Base-by-base conservation (phyloP, 257 asterid genomes). In the Haberlea rhodopensis region DNA sequence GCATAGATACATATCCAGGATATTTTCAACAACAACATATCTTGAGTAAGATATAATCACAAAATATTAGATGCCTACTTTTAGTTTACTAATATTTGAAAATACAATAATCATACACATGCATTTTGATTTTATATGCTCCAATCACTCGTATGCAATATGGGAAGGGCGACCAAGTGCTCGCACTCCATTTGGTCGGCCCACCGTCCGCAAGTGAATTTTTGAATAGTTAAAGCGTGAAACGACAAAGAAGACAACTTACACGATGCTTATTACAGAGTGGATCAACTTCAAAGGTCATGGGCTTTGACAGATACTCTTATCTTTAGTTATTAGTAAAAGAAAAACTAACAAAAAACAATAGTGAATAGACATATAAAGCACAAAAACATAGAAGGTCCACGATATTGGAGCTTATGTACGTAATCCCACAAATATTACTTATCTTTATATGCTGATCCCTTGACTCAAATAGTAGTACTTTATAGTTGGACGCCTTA, bases 261-360 rank as follows among this genome's bases (percentile, higher is more conserved):
- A 23, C 53, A 65, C 24, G 54, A 53, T 65, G 53, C 70, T 31
- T 18, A 22, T 31, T 31, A 7, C 34, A 31, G 34, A 31, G 22
- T 27, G 53, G 13, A 40, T 34, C 53, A 34, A 40, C 26, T 37
- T 60, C 65, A 27, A 64, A 31, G 51, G 13, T 29, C 8, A 20
- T 21, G 60, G 23, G 15, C 52, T 16, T 29, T 16, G 22, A 43
- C 40, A 32, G 32, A 23, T 54, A 7, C 51, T 65, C 40, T n/a
- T 0, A 31, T 65, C 28, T 31, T 22, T 8, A 29, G 24, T 49
- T 16, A 19, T 28, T 29, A 53, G 61, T 53, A 26, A 48, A 29
- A 22, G n/a, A 59, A 53, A 31, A 65, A 51, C 11, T 5, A 10
- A 53, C 23, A 6, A 65, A 29, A 27, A 65, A 21, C 11, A 21